These are phyloP conservation scores for Ballota nigra DNA, from an alignment of 257 asterid genomes.

Conservation along the genomic window DNA sequence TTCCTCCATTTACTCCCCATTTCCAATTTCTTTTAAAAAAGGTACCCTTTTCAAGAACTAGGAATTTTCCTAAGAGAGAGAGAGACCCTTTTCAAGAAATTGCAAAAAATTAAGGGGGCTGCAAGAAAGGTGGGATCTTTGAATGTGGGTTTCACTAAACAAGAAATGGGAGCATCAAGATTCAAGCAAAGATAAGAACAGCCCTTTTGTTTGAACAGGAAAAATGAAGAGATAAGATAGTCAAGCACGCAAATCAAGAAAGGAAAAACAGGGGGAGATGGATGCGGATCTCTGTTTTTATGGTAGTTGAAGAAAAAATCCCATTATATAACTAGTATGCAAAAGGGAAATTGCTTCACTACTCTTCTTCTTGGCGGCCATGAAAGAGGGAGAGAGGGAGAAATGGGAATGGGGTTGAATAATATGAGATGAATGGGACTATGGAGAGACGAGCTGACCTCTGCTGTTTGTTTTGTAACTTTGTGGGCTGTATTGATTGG, in stretches of 20 bases:
- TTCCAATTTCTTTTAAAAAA: slow-evolving; percentile 1
- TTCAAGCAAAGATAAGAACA: not conserved
- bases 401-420: slow-evolving; percentile 22
- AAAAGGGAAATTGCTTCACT: slow-evolving; percentile 35
- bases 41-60: slow-evolving; percentile 15
- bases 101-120: slow-evolving; percentile 16
- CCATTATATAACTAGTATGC: slow-evolving; percentile 1
- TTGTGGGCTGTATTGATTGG: slow-evolving; percentile 38
- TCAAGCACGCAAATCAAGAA: slow-evolving; percentile 48
- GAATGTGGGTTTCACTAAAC: slow-evolving; percentile 2
- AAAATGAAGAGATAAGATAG: slow-evolving; percentile 5
- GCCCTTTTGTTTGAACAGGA: slow-evolving; percentile 17
- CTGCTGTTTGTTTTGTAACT: slow-evolving; percentile 36
- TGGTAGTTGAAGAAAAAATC: slow-evolving; percentile 18
- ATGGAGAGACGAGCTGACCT: slow-evolving; percentile 53
- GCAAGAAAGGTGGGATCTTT: slow-evolving; percentile 16
- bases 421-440: slow-evolving; percentile 25
- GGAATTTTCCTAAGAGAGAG: not conserved
- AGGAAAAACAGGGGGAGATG: not conserved
- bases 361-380: slow-evolving; percentile 53
- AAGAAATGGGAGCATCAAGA: not conserved
- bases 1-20: slow-evolving; percentile 97
- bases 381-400: slow-evolving; percentile 25
- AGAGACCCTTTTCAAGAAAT: slow-evolving; percentile 27
- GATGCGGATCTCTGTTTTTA: slow-evolving; percentile 10